These are phyloP conservation scores for Trichoderma cornu-damae DNA, from an alignment of 2,329 filamentous ascomycete species.

Conservation along the genomic window DNA sequence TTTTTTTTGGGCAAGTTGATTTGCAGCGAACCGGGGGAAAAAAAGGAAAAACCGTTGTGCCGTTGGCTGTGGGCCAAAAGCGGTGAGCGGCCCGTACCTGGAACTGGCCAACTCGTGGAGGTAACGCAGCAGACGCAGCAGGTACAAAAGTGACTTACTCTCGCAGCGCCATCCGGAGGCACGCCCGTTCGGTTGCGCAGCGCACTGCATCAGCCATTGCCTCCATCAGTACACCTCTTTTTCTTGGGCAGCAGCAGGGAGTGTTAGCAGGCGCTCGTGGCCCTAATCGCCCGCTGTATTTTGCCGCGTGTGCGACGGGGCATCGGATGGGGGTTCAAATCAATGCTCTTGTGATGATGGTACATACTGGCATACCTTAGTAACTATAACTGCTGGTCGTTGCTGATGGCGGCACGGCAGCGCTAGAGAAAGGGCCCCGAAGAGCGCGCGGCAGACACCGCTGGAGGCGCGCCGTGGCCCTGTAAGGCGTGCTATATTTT, in stretches of 20 bases:
- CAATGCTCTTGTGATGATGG: no score
- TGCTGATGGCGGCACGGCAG: not conserved
- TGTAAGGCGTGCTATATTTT: no score
- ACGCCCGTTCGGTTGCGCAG: not conserved
- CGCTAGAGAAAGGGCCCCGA: not conserved
- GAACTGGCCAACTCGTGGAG: constrained; percentile 4
- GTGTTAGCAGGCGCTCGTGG: no score
- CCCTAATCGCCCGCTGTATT: no score
- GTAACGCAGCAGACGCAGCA: not conserved
- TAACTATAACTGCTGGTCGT: no score
- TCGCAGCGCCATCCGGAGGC: not conserved
- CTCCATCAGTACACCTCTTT: no score
- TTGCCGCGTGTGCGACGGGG: no score
- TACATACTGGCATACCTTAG: no score
- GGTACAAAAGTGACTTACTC: not conserved
- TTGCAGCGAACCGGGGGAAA: not conserved
- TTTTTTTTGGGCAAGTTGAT: constrained; percentile 5
- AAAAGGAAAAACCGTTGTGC: constrained; percentile 20
- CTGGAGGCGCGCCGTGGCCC: no score
- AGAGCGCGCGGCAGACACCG: not conserved
- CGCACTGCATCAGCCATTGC: no score
- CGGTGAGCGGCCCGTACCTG: constrained; percentile 13
- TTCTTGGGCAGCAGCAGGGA: no score
- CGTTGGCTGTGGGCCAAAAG: constrained; percentile 11
- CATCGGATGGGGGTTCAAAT: no score